Conservation (phyloP, 2,329 filamentous ascomycete species). For the Pyricularia pennisetigena region DNA sequence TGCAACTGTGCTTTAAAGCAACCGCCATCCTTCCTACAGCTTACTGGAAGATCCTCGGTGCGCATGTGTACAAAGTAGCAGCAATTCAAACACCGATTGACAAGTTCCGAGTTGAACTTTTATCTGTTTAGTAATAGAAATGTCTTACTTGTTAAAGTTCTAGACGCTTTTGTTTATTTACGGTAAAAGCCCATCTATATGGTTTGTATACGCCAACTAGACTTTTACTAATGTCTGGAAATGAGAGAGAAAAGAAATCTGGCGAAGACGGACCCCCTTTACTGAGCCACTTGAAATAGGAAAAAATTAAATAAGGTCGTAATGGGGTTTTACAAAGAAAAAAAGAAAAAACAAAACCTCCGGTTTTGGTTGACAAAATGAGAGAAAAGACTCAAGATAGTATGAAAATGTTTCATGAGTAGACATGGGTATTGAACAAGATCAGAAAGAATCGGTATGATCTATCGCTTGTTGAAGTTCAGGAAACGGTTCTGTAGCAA, state of each 20-base stretch:
- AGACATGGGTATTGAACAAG: background rate
- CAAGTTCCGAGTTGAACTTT: too few species aligned
- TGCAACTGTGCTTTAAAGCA: background rate
- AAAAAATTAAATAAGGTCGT: background rate
- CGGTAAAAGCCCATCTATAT: background rate
- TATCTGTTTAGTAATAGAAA: background rate
- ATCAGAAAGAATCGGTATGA: background rate
- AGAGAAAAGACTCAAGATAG: background rate
- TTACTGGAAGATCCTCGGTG: background rate
- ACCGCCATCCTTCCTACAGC: background rate
- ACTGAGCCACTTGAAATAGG: background rate
- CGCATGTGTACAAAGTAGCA: background rate
- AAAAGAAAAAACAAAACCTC: background rate
- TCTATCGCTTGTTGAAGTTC: constrained; percentile 41
- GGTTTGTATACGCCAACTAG: background rate
- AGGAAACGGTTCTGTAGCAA: constrained; percentile 34
- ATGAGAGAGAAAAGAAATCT: background rate
- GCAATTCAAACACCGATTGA: background rate
- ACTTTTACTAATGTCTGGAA: background rate
- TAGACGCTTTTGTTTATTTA: background rate
- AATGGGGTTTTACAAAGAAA: background rate
- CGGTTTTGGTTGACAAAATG: background rate
- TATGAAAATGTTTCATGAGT: background rate
- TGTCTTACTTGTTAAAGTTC: background rate
- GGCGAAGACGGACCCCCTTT: background rate